These are phyloP conservation scores for Vitis labrusca DNA, from an alignment of 164 flowering plant genomes.

Conservation along the genomic window DNA sequence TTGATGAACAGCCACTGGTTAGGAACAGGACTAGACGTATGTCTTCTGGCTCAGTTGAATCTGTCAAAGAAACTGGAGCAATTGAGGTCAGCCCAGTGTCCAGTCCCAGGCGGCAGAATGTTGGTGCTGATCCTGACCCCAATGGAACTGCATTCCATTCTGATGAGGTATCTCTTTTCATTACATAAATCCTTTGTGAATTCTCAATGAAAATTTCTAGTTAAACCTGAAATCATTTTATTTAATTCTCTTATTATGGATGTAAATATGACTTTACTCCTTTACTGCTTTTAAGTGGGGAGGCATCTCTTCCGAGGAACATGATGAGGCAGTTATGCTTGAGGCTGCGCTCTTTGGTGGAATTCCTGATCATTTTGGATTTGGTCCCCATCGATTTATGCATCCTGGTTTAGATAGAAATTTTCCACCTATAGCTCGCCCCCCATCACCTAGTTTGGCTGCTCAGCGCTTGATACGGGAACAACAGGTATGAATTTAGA, in stretches of 20 bases:
- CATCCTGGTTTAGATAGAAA: constrained; percentile 33
- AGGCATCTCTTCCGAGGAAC: constrained; percentile 93
- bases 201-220: background rate
- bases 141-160: constrained; percentile 51
- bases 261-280: background rate
- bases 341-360: constrained; percentile 99
- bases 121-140: constrained; percentile 25
- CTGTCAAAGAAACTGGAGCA: constrained; percentile 39
- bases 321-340: constrained; percentile 99
- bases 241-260: background rate
- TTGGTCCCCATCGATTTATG: constrained; percentile 53
- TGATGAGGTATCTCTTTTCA: constrained; percentile 53
- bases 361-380: constrained; percentile 63
- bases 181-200: background rate
- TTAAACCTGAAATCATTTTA: background rate
- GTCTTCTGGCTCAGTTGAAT: constrained; percentile 39
- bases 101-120: constrained; percentile 39
- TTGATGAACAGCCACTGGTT: constrained; percentile 68
- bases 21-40: constrained; percentile 58
- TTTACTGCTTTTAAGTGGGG: constrained; percentile 68
- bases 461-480: constrained; percentile 90
- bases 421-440: constrained; percentile 54
- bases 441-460: constrained; percentile 84
- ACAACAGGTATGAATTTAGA: constrained; percentile 68
- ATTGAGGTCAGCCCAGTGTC: constrained; percentile 45